These are phyloP conservation scores for Chaetomium cochliodes DNA, from an alignment of 495 filamentous ascomycete genomes.

Conservation along the genomic window DNA sequence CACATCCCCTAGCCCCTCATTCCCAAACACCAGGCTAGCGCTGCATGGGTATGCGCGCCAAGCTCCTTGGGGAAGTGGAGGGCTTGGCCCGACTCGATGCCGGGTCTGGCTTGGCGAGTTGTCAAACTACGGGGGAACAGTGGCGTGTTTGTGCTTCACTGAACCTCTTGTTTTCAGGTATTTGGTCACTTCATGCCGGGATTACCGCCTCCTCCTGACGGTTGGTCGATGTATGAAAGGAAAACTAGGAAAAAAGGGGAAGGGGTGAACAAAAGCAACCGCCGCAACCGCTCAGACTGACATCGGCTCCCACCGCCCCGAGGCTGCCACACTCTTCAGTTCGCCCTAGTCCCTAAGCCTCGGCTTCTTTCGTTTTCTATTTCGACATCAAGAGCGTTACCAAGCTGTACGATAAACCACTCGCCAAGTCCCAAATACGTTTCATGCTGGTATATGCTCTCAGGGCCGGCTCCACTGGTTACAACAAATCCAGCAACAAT, in stretches of 20 bases:
- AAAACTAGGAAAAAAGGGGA: neutral
- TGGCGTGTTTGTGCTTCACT: neutral
- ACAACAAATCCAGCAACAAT: neutral
- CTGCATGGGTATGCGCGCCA: conserved; percentile 13
- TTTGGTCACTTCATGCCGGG: neutral
- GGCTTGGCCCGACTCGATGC: neutral
- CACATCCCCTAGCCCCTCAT: neutral
- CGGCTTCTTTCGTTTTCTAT: conserved; percentile 1
- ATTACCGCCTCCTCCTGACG: neutral
- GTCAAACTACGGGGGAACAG: neutral
- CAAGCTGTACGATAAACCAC: neutral
- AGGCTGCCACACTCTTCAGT: conserved; percentile 8
- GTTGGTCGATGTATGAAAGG: neutral
- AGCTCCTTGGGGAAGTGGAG: neutral
- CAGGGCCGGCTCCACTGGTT: neutral
- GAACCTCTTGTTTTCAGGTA: neutral
- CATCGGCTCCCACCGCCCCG: conserved; percentile 2
- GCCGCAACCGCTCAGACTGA: neutral
- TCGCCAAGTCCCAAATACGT: conserved; percentile 14
- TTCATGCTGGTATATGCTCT: conserved; percentile 21
- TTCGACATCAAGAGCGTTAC: neutral
- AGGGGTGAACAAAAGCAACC: neutral
- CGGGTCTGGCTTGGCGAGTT: neutral
- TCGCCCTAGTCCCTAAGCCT: neutral
- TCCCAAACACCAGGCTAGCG: conserved; percentile 7